These are phyloP conservation scores for Rachicladosporium sp. DNA, from an alignment of 2,329 filamentous ascomycete genomes.

Conservation along the genomic window DNA sequence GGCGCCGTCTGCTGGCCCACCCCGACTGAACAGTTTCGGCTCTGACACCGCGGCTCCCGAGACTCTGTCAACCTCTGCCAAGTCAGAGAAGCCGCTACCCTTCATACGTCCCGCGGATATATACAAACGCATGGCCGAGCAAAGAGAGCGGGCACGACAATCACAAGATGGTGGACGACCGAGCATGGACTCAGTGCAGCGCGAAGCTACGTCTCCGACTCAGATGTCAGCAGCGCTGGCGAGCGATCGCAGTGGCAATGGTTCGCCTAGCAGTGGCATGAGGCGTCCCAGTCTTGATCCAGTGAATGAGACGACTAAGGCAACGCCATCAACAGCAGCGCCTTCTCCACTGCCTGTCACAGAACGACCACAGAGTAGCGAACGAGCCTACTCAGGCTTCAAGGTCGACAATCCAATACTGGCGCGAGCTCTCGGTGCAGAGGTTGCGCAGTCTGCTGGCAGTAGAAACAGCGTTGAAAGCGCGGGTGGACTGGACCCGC, in stretches of 20 bases:
- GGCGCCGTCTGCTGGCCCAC: slow-evolving; percentile 37
- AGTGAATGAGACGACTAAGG: slow-evolving; percentile 5
- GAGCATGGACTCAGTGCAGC: slow-evolving; percentile 39
- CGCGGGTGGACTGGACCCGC: slow-evolving; percentile 3
- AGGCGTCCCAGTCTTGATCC: slow-evolving; percentile 11
- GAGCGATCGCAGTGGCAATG: too few species aligned
- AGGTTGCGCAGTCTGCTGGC: too few species aligned
- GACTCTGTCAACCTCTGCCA: slow-evolving; percentile 13
- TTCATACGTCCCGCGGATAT: slow-evolving; percentile 67
- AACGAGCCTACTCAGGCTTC: too few species aligned
- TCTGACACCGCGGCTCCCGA: slow-evolving; percentile 28
- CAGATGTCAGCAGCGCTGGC: too few species aligned
- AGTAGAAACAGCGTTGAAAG: too few species aligned
- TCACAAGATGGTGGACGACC: slow-evolving; percentile 47
- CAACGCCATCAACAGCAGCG: background rate
- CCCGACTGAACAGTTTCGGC: slow-evolving; percentile 50
- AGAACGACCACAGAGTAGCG: background rate
- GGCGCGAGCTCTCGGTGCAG: too few species aligned
- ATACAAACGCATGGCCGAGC: slow-evolving; percentile 59
- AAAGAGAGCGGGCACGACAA: slow-evolving; percentile 44
- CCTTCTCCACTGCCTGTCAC: background rate
- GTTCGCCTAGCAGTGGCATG: too few species aligned
- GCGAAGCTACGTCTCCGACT: slow-evolving; percentile 5
- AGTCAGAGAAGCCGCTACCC: slow-evolving; percentile 41
- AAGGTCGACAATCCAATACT: too few species aligned